Percentiles rank a stretch among this genome's conserved stretches.
phyloP scores from a whole-genome alignment of 2,329 filamentous ascomycete species.

The Verticillium klebahnii region DNA sequence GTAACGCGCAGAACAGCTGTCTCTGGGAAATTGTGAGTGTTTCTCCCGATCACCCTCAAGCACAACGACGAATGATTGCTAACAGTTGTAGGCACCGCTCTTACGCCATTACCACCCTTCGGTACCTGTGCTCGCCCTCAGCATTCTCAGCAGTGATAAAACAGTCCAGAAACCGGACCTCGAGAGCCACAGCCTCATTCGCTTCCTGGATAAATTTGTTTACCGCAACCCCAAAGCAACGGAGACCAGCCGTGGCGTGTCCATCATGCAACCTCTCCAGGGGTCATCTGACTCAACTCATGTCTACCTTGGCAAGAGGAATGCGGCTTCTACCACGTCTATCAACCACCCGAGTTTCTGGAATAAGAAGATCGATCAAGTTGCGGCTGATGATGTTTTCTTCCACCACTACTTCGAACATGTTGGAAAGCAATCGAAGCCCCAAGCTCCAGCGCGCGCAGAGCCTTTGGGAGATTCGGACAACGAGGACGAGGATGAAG shows the following conservation, averaged over 20 bases:
- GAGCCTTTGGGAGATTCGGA: constrained; percentile 45
- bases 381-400: constrained; percentile 90
- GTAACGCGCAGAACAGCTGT: constrained; percentile 88
- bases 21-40: constrained; percentile 79
- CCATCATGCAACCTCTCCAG: constrained; percentile 87
- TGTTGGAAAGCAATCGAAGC: constrained; percentile 53
- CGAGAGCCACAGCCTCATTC: constrained; percentile 82
- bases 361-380: constrained; percentile 82
- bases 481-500: constrained; percentile 69
- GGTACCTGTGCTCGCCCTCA: constrained; percentile 75
- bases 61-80: constrained; percentile 5
- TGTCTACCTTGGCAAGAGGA: background rate
- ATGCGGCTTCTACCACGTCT: constrained; percentile 23
- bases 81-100: constrained; percentile 50
- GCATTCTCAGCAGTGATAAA: constrained; percentile 63
- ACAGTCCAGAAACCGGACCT: constrained; percentile 87
- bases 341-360: constrained; percentile 90
- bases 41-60: constrained; percentile 2
- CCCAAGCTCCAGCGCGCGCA: constrained; percentile 21
- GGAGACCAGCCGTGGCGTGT: constrained; percentile 66
- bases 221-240: constrained; percentile 85
- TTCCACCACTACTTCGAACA: constrained; percentile 96
- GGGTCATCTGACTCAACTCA: constrained; percentile 39
- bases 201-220: constrained; percentile 98
- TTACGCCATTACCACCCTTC: constrained; percentile 88